Base-by-base conservation (phyloP, 2,329 filamentous ascomycete genomes). In the Neopestalotiopsis rosae region DNA sequence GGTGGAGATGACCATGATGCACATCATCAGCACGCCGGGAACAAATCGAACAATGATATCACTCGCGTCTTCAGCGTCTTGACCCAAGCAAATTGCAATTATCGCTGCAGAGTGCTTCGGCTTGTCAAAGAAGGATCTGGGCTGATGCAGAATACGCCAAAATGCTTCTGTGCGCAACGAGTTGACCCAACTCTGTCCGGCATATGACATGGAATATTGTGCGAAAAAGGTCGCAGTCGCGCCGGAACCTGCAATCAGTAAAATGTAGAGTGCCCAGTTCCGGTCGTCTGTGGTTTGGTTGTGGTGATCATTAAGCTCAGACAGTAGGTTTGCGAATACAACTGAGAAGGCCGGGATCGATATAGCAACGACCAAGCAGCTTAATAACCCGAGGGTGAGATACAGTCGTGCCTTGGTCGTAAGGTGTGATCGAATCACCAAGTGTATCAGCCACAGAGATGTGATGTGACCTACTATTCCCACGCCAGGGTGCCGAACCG, bases 1-100 rank as follows among this genome's bases (percentile, higher is more conserved):
- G 0, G 93, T 90, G n/a, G 92, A 87, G 0, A 81, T 68, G 20
- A 93, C 85, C 86, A 97, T 95, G 65, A 89, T 80, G 0, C 84
- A 76, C 3, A 92, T 90, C 10, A 91, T 88, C 14, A 95, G 84
- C 0, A 92, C 79, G 66, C 92, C 89, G 1, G 92, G 91, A 0
- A 91, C 85, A 75, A 97, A 97, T 1, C 92, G 88, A 1, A 93
- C 92, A 0, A 97, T 85, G 0, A 98, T 82, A 73, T 93, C 94
- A 9, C 93, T 88, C 88, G 96, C 95, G 76, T 97, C 94, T 77
- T 98, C 94, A 0, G 92, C 92, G 74, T 94, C 93, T 17, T 92
- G 88, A 74, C 97, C 94, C 0, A 98, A 86, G 59, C 88, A 91
- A 70, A 93, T 90, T 0, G 86, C 89, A 57, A 98, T 85, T 1